Evolutionary conservation across 2,329 filamentous ascomycete genomes (phyloP).

Genomic region (Eutypa lata): DNA sequence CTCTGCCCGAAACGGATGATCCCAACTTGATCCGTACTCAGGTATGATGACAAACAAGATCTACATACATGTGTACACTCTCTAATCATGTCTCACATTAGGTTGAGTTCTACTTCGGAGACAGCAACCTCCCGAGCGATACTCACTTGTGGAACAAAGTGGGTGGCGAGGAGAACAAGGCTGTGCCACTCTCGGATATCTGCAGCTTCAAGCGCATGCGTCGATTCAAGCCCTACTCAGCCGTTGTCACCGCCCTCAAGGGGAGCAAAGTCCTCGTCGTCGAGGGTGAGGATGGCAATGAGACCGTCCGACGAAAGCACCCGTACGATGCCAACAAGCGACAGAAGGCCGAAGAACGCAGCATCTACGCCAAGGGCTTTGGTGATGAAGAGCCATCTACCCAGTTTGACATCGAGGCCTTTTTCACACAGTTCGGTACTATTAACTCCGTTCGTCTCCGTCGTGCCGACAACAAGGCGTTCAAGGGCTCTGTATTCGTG

Average conservation of each 20-base stretch:
- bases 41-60: conserved; percentile 41
- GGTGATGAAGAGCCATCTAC: conserved; percentile 78
- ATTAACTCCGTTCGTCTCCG: conserved; percentile 84
- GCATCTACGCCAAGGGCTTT: conserved; percentile 92
- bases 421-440: conserved; percentile 78
- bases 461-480: conserved; percentile 66
- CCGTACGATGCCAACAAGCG: conserved; percentile 60
- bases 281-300: conserved; percentile 67
- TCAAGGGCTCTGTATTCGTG: conserved; percentile 97
- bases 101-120: conserved; percentile 51
- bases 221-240: conserved; percentile 83
- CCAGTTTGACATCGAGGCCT: conserved; percentile 91
- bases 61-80: conserved; percentile 3
- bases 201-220: conserved; percentile 94
- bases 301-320: conserved; percentile 74
- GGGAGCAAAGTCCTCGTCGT: conserved; percentile 72
- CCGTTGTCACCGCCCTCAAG: conserved; percentile 79
- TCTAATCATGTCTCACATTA: conserved; percentile 17
- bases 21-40: conserved; percentile 79
- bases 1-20: conserved; percentile 69
- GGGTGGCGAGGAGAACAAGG: conserved; percentile 75
- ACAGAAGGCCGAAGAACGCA: conserved; percentile 67
- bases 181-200: conserved; percentile 74
- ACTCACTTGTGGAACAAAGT: conserved; percentile 80
- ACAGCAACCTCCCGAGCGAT: conserved; percentile 69